Percentiles rank a stretch among this genome's conserved stretches.
These are phyloP conservation scores for Entoloma clypeatum DNA, from an alignment of 1,284 basidiomycete genomes.

Conservation along the genomic window DNA sequence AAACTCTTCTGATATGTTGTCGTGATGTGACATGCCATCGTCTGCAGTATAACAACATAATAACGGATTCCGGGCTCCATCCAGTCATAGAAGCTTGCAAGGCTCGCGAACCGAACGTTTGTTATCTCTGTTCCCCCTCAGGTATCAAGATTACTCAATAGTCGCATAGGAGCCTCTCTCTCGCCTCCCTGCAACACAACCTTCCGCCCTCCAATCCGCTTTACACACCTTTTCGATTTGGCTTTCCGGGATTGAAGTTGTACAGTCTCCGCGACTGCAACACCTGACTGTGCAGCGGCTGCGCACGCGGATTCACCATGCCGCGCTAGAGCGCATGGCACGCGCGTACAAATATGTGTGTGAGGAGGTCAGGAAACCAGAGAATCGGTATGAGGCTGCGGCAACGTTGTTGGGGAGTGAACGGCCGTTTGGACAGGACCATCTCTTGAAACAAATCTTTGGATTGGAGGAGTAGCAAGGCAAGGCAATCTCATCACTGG, in stretches of 20 bases:
- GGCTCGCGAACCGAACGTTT: conserved; percentile 50
- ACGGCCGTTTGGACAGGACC: conserved; percentile 74
- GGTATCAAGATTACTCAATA: neutral
- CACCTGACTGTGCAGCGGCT: conserved; percentile 67
- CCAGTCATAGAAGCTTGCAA: conserved; percentile 58
- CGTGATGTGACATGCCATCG: conserved; percentile 2
- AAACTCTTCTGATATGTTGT: conserved; percentile 1
- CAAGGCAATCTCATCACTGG: too few relatives aligned
- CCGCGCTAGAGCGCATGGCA: conserved; percentile 65
- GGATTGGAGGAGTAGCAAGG: conserved; percentile 48
- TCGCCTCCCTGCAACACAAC: conserved; percentile 53
- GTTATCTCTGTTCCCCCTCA: conserved; percentile 22
- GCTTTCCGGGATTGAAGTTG: conserved; percentile 65
- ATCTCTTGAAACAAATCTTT: conserved; percentile 70
- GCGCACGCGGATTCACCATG: conserved; percentile 69
- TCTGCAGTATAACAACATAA: conserved; percentile 64
- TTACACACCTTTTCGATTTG: conserved; percentile 63
- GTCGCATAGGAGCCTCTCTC: conserved; percentile 65
- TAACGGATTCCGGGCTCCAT: conserved; percentile 73
- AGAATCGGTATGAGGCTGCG: conserved; percentile 84
- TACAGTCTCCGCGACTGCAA: conserved; percentile 76
- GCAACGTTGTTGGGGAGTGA: conserved; percentile 83
- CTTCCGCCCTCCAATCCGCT: conserved; percentile 48
- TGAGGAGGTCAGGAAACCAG: conserved; percentile 66
- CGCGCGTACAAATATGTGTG: conserved; percentile 69